These are phyloP conservation scores for Fragilariopsis cylindrus DNA, from an alignment of 108 stramenopile genomes.

Conservation along the genomic window DNA sequence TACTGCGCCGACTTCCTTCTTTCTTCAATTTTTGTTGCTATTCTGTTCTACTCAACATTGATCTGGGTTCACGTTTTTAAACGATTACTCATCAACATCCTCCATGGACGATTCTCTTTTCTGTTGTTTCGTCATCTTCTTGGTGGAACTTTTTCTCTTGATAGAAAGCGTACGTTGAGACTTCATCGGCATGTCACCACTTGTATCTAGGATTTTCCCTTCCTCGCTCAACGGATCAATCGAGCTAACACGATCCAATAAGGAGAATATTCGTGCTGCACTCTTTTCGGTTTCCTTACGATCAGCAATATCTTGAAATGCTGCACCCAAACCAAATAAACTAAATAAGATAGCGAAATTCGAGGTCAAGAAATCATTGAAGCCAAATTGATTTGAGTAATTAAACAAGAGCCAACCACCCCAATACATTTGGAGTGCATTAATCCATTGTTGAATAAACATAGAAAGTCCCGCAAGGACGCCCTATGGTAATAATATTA, in stretches of 20 bases:
- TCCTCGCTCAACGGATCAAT: slow-evolving; percentile 60
- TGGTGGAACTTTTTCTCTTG: background rate
- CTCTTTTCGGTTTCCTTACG: slow-evolving; percentile 61
- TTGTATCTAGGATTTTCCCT: slow-evolving; percentile 48
- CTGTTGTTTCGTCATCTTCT: no score
- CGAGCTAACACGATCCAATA: slow-evolving; percentile 58
- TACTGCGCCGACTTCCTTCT: no score
- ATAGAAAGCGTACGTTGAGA: background rate
- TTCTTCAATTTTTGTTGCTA: no score
- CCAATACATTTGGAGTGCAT: slow-evolving; percentile 69
- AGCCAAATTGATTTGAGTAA: slow-evolving; percentile 48
- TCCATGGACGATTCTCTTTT: no score
- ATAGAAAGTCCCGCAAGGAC: slow-evolving; percentile 33
- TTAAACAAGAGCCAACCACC: slow-evolving; percentile 70
- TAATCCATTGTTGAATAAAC: slow-evolving; percentile 54
- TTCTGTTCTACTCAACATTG: no score
- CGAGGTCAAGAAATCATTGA: slow-evolving; percentile 72
- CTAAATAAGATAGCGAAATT: slow-evolving; percentile 78
- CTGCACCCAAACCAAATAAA: slow-evolving; percentile 73
- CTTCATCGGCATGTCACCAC: background rate
- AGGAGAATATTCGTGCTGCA: slow-evolving; percentile 67
- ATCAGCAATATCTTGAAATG: slow-evolving; percentile 69
- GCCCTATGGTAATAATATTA: slow-evolving; percentile 23
- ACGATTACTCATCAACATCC: no score
- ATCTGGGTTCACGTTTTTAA: no score